Base-by-base conservation (phyloP, 75 land plant species). In the Sequoiadendron giganteum region DNA sequence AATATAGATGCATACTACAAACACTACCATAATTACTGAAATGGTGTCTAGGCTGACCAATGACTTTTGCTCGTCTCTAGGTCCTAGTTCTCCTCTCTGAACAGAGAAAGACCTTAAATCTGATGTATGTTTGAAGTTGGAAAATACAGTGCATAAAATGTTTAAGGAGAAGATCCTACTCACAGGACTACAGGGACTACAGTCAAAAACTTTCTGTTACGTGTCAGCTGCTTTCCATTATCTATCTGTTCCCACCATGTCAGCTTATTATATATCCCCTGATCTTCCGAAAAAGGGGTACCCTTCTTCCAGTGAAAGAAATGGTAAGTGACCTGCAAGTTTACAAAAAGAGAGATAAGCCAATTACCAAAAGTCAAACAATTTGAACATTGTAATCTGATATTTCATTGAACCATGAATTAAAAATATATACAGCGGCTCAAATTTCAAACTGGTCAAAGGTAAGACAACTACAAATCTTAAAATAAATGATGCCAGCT, bases 231-330 rank as follows among this genome's bases (percentile, higher is more conserved):
- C 43, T 97, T 93, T 45, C 97, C 97, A 91, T 93, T 93, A 89
- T 95, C 97, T 25, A 96, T 91, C 90, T 96, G 98, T 86, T 95
- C 98, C 98, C 98, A 96, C 98, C 98, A 96, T 45, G 97, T 96
- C 83, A 96, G 89, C 54, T 90, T 86, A 61, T 94, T 95, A 80
- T 96, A 95, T 56, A 94, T 89, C n/a, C 98, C 98, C 88, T 96
- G 98, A 85, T 96, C 97, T 86, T 96, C 97, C 56, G 96, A 92
- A 90, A 96, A 96, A 6, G 97, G 97, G 21, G 97, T 95, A 43
- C 97, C 97, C 65, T 96, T 96, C 89, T 90, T 96, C 97, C 98
- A 96, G 85, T 96, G 98, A 86, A 96, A 96, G 87, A 91, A 95
- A 47, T 93, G 87, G 86, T 94, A 96, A 19, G 98, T 96, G 5